Base-by-base conservation (phyloP, 352 stramenopile species). In the Globisporangium viniferum region DNA sequence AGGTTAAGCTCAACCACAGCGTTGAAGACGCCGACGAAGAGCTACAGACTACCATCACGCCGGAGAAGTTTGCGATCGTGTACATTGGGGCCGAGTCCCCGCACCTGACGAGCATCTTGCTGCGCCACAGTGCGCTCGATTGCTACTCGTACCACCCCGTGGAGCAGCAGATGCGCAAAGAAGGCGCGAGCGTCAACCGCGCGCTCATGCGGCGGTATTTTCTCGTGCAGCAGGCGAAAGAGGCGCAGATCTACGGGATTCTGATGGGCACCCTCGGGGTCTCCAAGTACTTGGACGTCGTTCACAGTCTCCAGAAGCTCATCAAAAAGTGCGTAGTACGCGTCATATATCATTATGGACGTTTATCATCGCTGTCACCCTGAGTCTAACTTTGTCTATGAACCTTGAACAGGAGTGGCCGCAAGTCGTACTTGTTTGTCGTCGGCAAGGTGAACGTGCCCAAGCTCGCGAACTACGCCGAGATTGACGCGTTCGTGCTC, bases 401-500 rank as follows among this genome's bases (percentile, higher is more conserved):
- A 22, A 22, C 15, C 5, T 8, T 22, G 10, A 4, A n/a, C 5
- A 98, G 85, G 75, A 96, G 79, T 33, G 94, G 94, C 20, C 90
- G 95, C 59, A 97, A 98, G 68, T 96, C 88, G 54, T 99, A 99
- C 70, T 88, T 97, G 31, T 99, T 99, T 75, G 89, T 97, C 14
- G 95, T 99, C 29, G 97, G 97, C 49, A 99, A 99, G 75, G 86
- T 99, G 35, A 99, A 99, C 74, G 88, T 97, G 18, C 91, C 95
- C 18, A 99, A 99, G 79, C 83, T 99, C 22, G 91, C 94, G 20
- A 99, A 99, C 70, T 99, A 98, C 88, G 93, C 93, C 15, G 95
- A 99, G 73, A 98, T 99, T 75, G 97, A 99, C 70, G 94, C 88
- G 54, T 99, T 98, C 70, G 96, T 98, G 55, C 74, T 99, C 12